These are phyloP conservation scores for Cercophora samala DNA, from an alignment of 495 filamentous ascomycete genomes.

Conservation along the genomic window DNA sequence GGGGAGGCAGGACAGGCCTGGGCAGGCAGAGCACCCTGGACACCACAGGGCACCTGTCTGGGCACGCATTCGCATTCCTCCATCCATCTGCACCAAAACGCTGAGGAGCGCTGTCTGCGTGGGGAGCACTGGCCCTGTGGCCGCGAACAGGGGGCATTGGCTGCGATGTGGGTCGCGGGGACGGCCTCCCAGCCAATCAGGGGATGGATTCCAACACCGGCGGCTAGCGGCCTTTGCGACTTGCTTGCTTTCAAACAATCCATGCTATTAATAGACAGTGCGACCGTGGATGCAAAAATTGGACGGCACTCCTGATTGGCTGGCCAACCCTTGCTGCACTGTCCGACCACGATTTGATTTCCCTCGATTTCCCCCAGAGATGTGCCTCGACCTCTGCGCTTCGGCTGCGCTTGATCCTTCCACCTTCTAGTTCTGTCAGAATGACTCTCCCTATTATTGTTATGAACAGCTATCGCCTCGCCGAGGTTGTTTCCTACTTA, in stretches of 20 bases:
- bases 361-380: slow-evolving; percentile 4
- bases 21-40: slow-evolving; percentile 13
- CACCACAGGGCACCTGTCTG: no score
- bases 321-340: neutral
- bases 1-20: slow-evolving; percentile 15
- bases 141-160: slow-evolving; percentile 27
- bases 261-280: slow-evolving; percentile 35
- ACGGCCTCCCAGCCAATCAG: neutral
- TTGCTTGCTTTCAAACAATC: slow-evolving; percentile 34
- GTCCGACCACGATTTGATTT: slow-evolving; percentile 18
- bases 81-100: neutral
- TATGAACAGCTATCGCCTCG: neutral
- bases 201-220: slow-evolving; percentile 14
- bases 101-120: neutral
- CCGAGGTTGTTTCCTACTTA: neutral
- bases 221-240: slow-evolving; percentile 32
- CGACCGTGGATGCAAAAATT: slow-evolving; percentile 29
- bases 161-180: slow-evolving; percentile 26
- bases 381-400: neutral
- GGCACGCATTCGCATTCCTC: slow-evolving; percentile 4
- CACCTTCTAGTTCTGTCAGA: neutral
- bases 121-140: slow-evolving; percentile 15
- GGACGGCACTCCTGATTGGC: slow-evolving; percentile 27
- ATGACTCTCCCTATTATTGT: neutral
- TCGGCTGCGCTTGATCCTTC: neutral